phyloP scores from a whole-genome alignment of 2,329 filamentous ascomycete species.

The Chaetomium sp. region DNA sequence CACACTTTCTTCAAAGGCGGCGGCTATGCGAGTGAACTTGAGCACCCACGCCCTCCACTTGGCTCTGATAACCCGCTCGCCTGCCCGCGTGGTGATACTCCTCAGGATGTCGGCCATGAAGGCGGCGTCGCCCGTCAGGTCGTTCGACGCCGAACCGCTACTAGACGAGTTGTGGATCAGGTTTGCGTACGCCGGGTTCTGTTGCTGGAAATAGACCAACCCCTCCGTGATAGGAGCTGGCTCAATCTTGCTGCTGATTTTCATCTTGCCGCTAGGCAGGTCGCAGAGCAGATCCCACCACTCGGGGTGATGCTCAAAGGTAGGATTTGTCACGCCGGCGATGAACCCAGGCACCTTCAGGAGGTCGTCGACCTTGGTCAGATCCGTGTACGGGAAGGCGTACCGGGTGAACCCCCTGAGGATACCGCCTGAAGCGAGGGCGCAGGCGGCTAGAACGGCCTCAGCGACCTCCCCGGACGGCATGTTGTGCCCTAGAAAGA shows the following conservation, averaged over 20 bases:
- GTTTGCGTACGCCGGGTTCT: slow-evolving; percentile 61
- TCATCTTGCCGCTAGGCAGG: slow-evolving; percentile 86
- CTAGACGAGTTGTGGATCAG: slow-evolving; percentile 49
- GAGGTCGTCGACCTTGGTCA: slow-evolving; percentile 96
- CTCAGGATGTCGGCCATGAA: slow-evolving; percentile 87
- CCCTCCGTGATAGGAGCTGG: slow-evolving; percentile 80
- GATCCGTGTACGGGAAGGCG: slow-evolving; percentile 95
- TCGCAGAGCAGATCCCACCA: slow-evolving; percentile 99
- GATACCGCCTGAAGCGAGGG: slow-evolving; percentile 88
- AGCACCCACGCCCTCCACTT: slow-evolving; percentile 96
- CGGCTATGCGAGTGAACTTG: slow-evolving; percentile 88
- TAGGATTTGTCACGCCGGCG: slow-evolving; percentile 95
- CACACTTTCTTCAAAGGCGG: slow-evolving; percentile 92
- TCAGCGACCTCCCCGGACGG: slow-evolving; percentile 96
- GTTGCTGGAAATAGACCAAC: slow-evolving; percentile 82
- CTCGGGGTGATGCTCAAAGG: slow-evolving; percentile 89
- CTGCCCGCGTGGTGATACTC: slow-evolving; percentile 82
- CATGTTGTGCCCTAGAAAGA: slow-evolving; percentile 93
- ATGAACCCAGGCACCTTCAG: slow-evolving; percentile 97
- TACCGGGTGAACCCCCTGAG: slow-evolving; percentile 91
- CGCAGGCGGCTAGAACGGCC: slow-evolving; percentile 96
- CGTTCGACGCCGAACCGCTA: slow-evolving; percentile 43
- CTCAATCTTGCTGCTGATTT: slow-evolving; percentile 89
- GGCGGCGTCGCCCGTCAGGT: slow-evolving; percentile 80
- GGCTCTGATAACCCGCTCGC: slow-evolving; percentile 84